phyloP scores from a whole-genome alignment of 768 basidiomycete species.

The Dioszegia aurantiaca region DNA sequence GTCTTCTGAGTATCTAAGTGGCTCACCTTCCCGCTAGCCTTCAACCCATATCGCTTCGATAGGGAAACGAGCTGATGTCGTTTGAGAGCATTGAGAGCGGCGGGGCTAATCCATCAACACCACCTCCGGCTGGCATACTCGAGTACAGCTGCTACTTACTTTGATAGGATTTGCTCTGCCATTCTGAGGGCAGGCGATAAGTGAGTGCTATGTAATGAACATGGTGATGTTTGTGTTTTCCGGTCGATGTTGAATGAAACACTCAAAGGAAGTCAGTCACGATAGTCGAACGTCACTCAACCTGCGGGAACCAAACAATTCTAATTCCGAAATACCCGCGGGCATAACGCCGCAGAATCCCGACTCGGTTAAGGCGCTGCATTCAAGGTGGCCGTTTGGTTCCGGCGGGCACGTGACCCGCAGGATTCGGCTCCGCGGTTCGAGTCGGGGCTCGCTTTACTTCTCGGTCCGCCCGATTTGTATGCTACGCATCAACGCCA shows the following conservation, averaged over 20 bases:
- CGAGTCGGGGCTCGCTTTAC: too few relatives aligned
- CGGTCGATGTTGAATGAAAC: conserved; percentile 8
- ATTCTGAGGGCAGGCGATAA: too few relatives aligned
- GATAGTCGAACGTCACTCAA: conserved; percentile 11
- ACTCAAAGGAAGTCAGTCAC: conserved; percentile 13
- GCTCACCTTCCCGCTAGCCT: conserved; percentile 42
- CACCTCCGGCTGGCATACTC: background rate
- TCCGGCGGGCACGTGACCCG: too few relatives aligned
- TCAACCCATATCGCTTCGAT: conserved; percentile 43
- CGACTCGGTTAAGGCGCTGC: background rate
- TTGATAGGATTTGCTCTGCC: conserved; percentile 37
- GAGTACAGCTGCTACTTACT: conserved; percentile 24
- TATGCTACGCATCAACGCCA: too few relatives aligned
- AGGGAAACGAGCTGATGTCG: conserved; percentile 44
- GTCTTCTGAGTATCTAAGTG: background rate
- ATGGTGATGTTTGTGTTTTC: too few relatives aligned
- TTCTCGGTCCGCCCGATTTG: too few relatives aligned
- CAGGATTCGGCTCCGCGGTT: too few relatives aligned
- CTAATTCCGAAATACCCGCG: background rate
- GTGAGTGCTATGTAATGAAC: too few relatives aligned
- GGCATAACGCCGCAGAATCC: conserved; percentile 4
- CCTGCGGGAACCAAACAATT: background rate
- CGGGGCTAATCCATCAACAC: conserved; percentile 23
- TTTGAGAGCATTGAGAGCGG: conserved; percentile 42
- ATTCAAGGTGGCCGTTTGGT: background rate